Base-by-base conservation (phyloP, 1,284 basidiomycete genomes). In the Ganoderma meredithae region DNA sequence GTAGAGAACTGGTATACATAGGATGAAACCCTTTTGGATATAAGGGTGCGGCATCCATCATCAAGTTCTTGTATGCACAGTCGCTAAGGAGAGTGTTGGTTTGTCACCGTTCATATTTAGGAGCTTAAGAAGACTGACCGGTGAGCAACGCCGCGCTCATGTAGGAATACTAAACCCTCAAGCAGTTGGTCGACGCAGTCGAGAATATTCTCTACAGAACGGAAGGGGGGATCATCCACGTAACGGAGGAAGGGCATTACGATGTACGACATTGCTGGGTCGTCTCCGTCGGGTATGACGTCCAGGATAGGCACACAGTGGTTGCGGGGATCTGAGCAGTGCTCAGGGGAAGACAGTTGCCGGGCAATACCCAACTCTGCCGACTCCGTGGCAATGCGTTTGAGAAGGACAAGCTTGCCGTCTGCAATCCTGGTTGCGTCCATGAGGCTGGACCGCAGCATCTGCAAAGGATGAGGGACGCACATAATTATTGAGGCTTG, bases 231-330 rank as follows among this genome's bases (percentile, higher is more conserved):
- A 10, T 69, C 36, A 39, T 79, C 67, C n/a, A 72, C 63, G 17
- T 65, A 49, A 0, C 75, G 72, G 0, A 81, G 60, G 25, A 79
- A 75, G 0, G 79, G 80, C 76, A 80, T 77, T 4, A 80, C 77
- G 9, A 80, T 55, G 40, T 73, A 75, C 0, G 72, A 72, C 1
- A 73, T 58, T 9, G 40, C 15, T 1, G 60, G 27, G 10, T 76
- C 72, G 0, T 63, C 60, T 0, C 60, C 13, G 39, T 79, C 76
- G 1, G 47, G 60, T 25, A 81, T 72, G 0, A 71, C 60, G 40
- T 80, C 80, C 1, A 81, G 53, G 13, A 81, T 74, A 1, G 78
- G 80, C 3, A 81, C 76, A 33, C 73, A 75, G 60, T 78, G 80
- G 43, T 81, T 81, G 4, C 65, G 25, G 0, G 77, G 73, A 36